phyloP scores from a whole-genome alignment of 352 stramenopile species.

The Globisporangium solare region DNA sequence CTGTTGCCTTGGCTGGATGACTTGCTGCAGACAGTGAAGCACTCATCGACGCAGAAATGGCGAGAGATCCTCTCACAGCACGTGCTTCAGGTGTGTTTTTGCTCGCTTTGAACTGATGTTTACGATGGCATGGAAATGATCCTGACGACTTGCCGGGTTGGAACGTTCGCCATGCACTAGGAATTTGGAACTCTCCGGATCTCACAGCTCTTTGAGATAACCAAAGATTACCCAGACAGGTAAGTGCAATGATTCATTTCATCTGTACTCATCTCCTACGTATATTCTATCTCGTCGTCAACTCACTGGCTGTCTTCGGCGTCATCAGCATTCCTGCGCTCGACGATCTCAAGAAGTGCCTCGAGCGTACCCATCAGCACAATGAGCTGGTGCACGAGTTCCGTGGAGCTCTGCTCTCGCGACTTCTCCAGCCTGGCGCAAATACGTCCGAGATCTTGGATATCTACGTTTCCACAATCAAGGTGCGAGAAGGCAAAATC shows the following conservation, averaged over 20 bases:
- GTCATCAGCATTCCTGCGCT: conserved; percentile 48
- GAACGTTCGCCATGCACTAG: conserved; percentile 10
- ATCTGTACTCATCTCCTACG: not conserved
- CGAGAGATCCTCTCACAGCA: conserved; percentile 41
- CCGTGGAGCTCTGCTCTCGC: conserved; percentile 61
- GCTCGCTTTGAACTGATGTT: not conserved
- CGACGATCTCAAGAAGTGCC: conserved; percentile 66
- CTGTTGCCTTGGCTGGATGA: conserved; percentile 62
- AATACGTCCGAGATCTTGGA: conserved; percentile 96
- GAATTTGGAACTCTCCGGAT: conserved; percentile 81
- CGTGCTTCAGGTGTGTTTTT: conserved; percentile 22
- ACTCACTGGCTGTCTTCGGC: not conserved
- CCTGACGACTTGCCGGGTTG: not conserved
- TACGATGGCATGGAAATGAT: not conserved
- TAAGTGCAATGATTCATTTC: conserved; percentile 5
- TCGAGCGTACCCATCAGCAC: conserved; percentile 84
- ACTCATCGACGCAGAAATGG: conserved; percentile 26
- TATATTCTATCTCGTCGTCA: not conserved
- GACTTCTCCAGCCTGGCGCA: conserved; percentile 93
- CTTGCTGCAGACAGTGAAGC: conserved; percentile 20
- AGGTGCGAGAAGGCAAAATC: conserved; percentile 29
- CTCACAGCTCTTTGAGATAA: conserved; percentile 95
- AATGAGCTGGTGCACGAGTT: conserved; percentile 78
- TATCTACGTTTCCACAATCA: conserved; percentile 97
- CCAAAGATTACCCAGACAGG: conserved; percentile 96